phyloP scores from a whole-genome alignment of 805 yeast species.

The Yamadazyma ubonensis region DNA sequence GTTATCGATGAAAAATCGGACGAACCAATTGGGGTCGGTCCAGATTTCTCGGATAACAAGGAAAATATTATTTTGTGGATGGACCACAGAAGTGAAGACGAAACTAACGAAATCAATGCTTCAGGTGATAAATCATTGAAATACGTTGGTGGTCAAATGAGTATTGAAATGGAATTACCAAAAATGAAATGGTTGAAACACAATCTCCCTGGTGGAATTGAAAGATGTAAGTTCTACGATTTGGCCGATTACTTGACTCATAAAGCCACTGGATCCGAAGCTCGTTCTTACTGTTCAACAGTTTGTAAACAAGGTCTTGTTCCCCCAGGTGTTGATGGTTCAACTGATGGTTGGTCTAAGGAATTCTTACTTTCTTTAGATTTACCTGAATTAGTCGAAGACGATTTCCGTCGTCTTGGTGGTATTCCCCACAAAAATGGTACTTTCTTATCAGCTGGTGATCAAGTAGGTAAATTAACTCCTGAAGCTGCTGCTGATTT shows the following conservation, averaged over 20 bases:
- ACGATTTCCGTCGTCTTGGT: constrained; percentile 77
- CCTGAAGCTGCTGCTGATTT: constrained; percentile 71
- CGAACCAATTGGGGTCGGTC: constrained; percentile 85
- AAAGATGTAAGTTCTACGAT: constrained; percentile 81
- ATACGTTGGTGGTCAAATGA: constrained; percentile 97
- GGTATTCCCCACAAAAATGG: constrained; percentile 79
- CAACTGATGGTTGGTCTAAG: constrained; percentile 84
- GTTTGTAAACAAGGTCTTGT: constrained; percentile 96
- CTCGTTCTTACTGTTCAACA: constrained; percentile 84
- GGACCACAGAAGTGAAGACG: constrained; percentile 92
- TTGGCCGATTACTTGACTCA: constrained; percentile 89
- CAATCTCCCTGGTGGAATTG: constrained; percentile 62
- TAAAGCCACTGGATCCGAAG: constrained; percentile 83
- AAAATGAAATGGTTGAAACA: constrained; percentile 95
- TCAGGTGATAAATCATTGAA: constrained; percentile 77
- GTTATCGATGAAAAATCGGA: constrained; percentile 66
- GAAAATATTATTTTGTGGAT: constrained; percentile 95
- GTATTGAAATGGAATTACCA: constrained; percentile 97
- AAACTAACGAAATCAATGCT: constrained; percentile 77
- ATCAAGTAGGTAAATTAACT: constrained; percentile 73
- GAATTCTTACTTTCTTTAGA: constrained; percentile 71
- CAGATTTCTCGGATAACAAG: constrained; percentile 67
- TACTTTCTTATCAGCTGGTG: constrained; percentile 81
- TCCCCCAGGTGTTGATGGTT: constrained; percentile 88
- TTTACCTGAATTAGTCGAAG: constrained; percentile 72